Evolutionary conservation across 106 monocot species (phyloP).

Genomic region (Acorus calamus): DNA sequence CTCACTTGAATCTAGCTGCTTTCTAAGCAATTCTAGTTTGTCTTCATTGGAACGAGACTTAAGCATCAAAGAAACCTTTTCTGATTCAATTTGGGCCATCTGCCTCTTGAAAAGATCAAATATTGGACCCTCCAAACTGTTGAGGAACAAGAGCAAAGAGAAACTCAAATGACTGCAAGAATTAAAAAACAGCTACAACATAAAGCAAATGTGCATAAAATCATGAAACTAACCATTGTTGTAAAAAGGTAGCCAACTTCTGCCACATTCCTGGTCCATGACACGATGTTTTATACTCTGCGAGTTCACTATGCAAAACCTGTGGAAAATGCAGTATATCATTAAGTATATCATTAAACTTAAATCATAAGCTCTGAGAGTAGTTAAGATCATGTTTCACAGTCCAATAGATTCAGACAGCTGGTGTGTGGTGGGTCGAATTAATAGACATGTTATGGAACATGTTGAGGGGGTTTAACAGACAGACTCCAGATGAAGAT

Average conservation of each 20-base stretch:
- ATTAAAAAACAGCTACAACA: not conserved
- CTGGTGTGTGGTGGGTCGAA: too few relatives aligned
- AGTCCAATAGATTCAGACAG: too few relatives aligned
- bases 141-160: not conserved
- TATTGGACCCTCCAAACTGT: constrained; percentile 73
- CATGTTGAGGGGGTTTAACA: too few relatives aligned
- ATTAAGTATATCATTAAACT: too few relatives aligned
- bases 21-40: constrained; percentile 57
- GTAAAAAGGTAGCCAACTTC: constrained; percentile 56
- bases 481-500: too few relatives aligned
- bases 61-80: constrained; percentile 45
- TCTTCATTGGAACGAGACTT: constrained; percentile 64
- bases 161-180: too few relatives aligned
- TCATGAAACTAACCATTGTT: constrained; percentile 47
- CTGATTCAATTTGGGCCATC: constrained; percentile 46
- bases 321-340: constrained; percentile 7
- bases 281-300: constrained; percentile 53
- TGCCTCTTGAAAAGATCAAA: constrained; percentile 64
- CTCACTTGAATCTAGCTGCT: constrained; percentile 80
- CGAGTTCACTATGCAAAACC: constrained; percentile 51
- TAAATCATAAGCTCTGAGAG: too few relatives aligned
- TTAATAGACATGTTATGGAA: too few relatives aligned
- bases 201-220: not conserved
- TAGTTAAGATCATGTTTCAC: too few relatives aligned
- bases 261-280: constrained; percentile 81